phyloP scores from a whole-genome alignment of 78 protist genomes.

The Speleostelium caveatum region DNA sequence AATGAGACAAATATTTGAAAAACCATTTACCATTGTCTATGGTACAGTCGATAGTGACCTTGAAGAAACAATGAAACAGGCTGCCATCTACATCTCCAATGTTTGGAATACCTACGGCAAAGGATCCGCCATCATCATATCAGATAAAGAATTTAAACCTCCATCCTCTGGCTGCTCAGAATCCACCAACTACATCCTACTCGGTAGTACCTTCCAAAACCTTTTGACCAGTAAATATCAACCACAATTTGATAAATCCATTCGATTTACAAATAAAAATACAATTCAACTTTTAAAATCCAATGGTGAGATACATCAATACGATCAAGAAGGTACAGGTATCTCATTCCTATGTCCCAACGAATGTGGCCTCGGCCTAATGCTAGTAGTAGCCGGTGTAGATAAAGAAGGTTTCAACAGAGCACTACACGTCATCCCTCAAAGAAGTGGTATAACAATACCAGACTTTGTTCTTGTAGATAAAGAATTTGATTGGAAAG shows the following conservation, averaged over 20 bases:
- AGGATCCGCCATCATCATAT: slow-evolving; percentile 25
- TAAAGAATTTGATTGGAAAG: slow-evolving; percentile 46
- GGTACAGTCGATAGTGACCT: slow-evolving; percentile 12
- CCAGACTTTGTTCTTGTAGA: slow-evolving; percentile 58
- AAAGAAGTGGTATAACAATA: slow-evolving; percentile 20
- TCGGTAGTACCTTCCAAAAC: slow-evolving; percentile 31
- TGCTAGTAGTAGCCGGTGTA: slow-evolving; percentile 22
- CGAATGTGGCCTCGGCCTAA: slow-evolving; percentile 42
- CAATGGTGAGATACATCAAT: background rate
- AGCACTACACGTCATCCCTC: slow-evolving; percentile 40
- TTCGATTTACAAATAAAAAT: too few species aligned
- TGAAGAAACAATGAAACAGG: background rate
- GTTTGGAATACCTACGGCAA: slow-evolving; percentile 47
- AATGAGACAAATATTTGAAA: slow-evolving; percentile 53
- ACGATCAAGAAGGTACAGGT: slow-evolving; percentile 8
- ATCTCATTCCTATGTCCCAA: slow-evolving; percentile 31
- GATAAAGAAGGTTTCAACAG: slow-evolving; percentile 18
- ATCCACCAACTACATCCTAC: slow-evolving; percentile 26
- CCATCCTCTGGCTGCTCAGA: background rate
- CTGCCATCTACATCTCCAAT: slow-evolving; percentile 30
- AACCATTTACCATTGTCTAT: slow-evolving; percentile 29
- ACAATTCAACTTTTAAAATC: background rate
- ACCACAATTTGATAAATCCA: slow-evolving; percentile 14
- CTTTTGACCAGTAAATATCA: slow-evolving; percentile 9
- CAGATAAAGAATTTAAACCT: slow-evolving; percentile 19